Percentiles rank a stretch among this genome's conserved stretches.
phyloP scores from a whole-genome alignment of 306 rosid species.

The Vigna trinervia region DNA sequence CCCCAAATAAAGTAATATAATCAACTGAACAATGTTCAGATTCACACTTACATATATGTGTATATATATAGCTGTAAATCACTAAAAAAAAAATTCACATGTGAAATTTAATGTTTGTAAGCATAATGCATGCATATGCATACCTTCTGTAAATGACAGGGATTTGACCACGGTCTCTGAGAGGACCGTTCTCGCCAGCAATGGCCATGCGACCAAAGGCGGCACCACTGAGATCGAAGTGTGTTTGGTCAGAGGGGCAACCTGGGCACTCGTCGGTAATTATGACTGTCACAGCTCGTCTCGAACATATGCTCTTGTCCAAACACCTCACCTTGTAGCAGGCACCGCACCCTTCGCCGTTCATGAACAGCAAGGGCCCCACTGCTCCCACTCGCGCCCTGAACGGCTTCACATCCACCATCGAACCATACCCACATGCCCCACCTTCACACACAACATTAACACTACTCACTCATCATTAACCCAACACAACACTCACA shows the following conservation, averaged over 20 bases:
- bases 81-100: neutral
- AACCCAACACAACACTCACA: neutral
- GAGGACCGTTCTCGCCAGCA: slow-evolving; percentile 64
- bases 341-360: slow-evolving; percentile 90
- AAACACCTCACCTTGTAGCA: slow-evolving; percentile 88
- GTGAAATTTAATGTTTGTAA: neutral
- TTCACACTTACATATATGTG: neutral
- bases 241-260: slow-evolving; percentile 67
- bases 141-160: slow-evolving; percentile 83
- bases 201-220: slow-evolving; percentile 93
- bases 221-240: slow-evolving; percentile 92
- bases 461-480: neutral
- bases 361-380: slow-evolving; percentile 77
- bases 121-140: too few species aligned
- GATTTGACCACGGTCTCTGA: slow-evolving; percentile 81
- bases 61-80: slow-evolving; percentile 1
- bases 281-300: slow-evolving; percentile 85
- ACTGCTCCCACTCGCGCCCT: slow-evolving; percentile 91
- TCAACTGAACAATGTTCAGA: neutral
- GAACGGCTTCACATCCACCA: slow-evolving; percentile 90
- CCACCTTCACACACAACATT: slow-evolving; percentile 63
- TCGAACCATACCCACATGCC: slow-evolving; percentile 89
- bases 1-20: neutral
- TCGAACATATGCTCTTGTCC: slow-evolving; percentile 72
- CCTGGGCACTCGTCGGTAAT: slow-evolving; percentile 96